Percentiles rank a stretch among this genome's conserved stretches.
Evolutionary conservation across 768 basidiomycete genomes (phyloP).

Genomic region (Suillus bovinus): DNA sequence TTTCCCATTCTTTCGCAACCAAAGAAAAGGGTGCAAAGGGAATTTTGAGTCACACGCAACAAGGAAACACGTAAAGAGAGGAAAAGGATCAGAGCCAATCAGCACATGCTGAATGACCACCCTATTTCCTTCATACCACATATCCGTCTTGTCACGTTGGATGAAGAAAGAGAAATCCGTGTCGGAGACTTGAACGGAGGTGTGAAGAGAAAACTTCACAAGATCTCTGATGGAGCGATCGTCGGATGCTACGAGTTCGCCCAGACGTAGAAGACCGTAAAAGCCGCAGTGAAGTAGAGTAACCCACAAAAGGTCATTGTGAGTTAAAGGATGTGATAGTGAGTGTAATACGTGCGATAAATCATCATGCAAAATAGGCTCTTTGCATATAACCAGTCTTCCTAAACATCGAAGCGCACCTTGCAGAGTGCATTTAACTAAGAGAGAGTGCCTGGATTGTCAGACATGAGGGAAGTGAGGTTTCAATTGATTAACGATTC

Average conservation of each 20-base stretch:
- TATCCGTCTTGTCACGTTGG: constrained; percentile 21
- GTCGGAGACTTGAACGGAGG: constrained; percentile 1
- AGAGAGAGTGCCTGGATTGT: neutral
- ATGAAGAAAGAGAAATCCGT: constrained; percentile 13
- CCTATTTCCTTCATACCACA: constrained; percentile 18
- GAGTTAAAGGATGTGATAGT: neutral
- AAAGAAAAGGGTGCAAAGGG: constrained; percentile 33
- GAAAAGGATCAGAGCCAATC: no score
- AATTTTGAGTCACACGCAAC: no score
- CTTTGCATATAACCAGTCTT: neutral
- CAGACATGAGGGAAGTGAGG: constrained; percentile 16
- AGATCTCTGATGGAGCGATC: neutral
- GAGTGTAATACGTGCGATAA: neutral
- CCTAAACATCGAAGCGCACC: constrained; percentile 13
- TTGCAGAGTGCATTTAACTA: constrained; percentile 16
- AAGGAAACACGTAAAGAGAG: no score
- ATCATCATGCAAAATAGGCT: constrained; percentile 17
- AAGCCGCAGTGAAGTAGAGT: constrained; percentile 16
- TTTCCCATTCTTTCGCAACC: constrained; percentile 29
- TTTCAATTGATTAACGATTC: constrained; percentile 23
- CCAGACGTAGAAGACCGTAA: constrained; percentile 17
- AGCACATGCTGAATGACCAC: constrained; percentile 17
- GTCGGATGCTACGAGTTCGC: constrained; percentile 26
- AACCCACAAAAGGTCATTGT: constrained; percentile 26
- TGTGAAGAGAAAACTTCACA: constrained; percentile 8